Conservation (phyloP, 2,329 filamentous ascomycete species). For the Stromatinia cepivora region DNA sequence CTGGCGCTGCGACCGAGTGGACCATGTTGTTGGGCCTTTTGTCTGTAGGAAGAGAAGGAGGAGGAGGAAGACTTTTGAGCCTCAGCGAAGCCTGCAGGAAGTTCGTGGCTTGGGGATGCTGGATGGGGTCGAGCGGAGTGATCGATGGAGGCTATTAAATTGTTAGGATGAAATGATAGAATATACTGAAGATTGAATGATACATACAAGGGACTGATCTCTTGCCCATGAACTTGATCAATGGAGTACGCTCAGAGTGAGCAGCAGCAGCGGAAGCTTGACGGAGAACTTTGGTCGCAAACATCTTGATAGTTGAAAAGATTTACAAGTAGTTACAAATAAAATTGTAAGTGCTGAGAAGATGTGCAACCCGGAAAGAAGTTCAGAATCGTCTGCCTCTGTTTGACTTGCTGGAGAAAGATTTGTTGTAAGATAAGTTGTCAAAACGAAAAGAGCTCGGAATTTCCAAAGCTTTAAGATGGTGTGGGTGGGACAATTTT, state of each 20-base stretch:
- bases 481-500: slow-evolving; percentile 10
- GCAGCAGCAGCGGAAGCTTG: slow-evolving; percentile 39
- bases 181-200: neutral
- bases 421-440: neutral
- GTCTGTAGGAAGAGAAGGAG: slow-evolving; percentile 60
- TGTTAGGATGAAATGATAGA: slow-evolving; percentile 25
- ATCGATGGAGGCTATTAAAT: slow-evolving; percentile 51
- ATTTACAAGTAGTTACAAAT: slow-evolving; percentile 10
- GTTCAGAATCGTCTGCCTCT: slow-evolving; percentile 4
- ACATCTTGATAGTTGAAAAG: slow-evolving; percentile 39
- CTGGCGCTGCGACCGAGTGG: slow-evolving; percentile 47
- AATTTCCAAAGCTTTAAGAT: slow-evolving; percentile 9
- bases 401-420: slow-evolving; percentile 12
- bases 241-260: slow-evolving; percentile 42
- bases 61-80: slow-evolving; percentile 33
- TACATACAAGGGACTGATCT: slow-evolving; percentile 44
- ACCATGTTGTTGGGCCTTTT: slow-evolving; percentile 60
- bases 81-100: slow-evolving; percentile 58
- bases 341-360: neutral
- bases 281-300: slow-evolving; percentile 43
- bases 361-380: slow-evolving; percentile 9
- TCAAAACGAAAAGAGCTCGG: neutral
- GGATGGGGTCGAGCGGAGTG: slow-evolving; percentile 59
- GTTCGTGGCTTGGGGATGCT: slow-evolving; percentile 52
- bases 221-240: slow-evolving; percentile 48